Evolutionary conservation across 495 filamentous ascomycete species (phyloP), one percentile per base, ranked within the genome.

Genomic region (Neurospora sp.): DNA sequence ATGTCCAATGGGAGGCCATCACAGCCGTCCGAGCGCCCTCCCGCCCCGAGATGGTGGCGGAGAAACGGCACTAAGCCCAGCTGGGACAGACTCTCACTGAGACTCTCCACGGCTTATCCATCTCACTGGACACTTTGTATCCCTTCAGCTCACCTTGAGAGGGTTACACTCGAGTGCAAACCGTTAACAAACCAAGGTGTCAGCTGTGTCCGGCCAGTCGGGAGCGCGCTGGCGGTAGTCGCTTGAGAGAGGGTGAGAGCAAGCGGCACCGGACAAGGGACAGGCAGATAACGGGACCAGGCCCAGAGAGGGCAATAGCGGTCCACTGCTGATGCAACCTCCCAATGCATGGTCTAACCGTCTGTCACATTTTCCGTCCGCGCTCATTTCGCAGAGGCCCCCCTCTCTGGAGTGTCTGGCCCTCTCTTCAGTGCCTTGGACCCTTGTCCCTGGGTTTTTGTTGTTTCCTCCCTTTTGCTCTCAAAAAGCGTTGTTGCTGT

Each of bases 281-380:
- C 3, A 10, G 27, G 27, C 27, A 31, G 31, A 74, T 75, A 45
- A 70, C 73, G 73, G 53, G 37, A 39, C 65, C 69, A 70, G 31
- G 59, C 71, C 70, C 68, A 44, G 41, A 45, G 69, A 20, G 42
- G 16, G 35, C 70, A 68, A 35, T 61, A 6, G 3, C 53, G 27
- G 14, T 78, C 77, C 77, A 76, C 77, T 74, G 44, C 69, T 73
- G 68, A 79, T 59, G 74, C 77, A 76, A 76, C 77, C 40, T 70
- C 71, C 70, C 72, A 70, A 73, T 76, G 74, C 76, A 72, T 69
- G 38, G 69, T 65, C 53, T 65, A 65, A 65, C 53, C 53, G 53
- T 59, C 70, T 72, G 74, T 74, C 72, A 74, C 78, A 78, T 75
- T 69, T 74, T 65, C 53, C 71, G 59, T 74, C 73, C 69, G 70